These are phyloP conservation scores for Syzygium malaccense DNA, from an alignment of 441 rosid species.

Conservation along the genomic window DNA sequence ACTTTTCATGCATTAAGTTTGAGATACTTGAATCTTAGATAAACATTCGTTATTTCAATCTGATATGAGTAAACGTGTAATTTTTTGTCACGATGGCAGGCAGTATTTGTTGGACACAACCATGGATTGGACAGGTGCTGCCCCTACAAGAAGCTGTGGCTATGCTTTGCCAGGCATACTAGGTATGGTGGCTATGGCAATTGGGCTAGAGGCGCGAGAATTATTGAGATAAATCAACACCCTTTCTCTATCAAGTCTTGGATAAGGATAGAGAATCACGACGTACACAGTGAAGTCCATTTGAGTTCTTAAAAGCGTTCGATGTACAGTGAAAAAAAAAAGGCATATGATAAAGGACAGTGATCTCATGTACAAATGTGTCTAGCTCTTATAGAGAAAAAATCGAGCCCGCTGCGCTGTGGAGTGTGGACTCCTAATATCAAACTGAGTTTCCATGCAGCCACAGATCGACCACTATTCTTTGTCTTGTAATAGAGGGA, in stretches of 20 bases:
- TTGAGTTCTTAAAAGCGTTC: constrained; percentile 19
- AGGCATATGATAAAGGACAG: neutral
- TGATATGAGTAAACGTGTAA: neutral
- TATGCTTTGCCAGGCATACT: constrained; percentile 12
- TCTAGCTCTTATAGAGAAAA: neutral
- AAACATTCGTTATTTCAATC: neutral
- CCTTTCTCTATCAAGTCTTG: constrained; percentile 67
- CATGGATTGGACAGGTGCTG: constrained; percentile 98
- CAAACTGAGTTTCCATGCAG: neutral
- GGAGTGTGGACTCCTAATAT: neutral
- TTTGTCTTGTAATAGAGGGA: neutral
- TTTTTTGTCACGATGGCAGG: constrained; percentile 30
- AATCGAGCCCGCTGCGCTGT: neutral
- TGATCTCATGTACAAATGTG: neutral
- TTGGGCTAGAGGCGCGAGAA: constrained; percentile 76
- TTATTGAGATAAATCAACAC: constrained; percentile 48
- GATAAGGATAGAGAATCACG: constrained; percentile 85
- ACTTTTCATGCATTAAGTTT: neutral
- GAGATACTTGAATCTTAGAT: neutral
- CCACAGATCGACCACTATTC: neutral
- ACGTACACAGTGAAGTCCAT: constrained; percentile 45
- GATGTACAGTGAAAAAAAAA: neutral
- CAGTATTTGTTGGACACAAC: constrained; percentile 88
- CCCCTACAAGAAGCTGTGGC: constrained; percentile 64
- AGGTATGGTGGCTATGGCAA: constrained; percentile 59